Base-by-base conservation (phyloP, 2,329 filamentous ascomycete genomes). In the Colletotrichum phormii region DNA sequence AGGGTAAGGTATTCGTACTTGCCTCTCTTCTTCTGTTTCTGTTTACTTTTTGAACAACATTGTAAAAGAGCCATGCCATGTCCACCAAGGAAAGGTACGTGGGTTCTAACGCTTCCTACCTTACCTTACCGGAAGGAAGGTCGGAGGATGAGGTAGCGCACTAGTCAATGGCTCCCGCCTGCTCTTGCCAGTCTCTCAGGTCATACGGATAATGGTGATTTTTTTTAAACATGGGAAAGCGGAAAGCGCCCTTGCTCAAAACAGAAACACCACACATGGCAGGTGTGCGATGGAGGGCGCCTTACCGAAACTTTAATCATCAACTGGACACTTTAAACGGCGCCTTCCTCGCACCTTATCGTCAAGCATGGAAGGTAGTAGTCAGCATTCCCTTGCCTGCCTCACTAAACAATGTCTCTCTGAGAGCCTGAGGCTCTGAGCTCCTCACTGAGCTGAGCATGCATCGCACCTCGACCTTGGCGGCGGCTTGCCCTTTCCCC, bases 241-340 rank as follows among this genome's bases (percentile, higher is more conserved):
- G 42, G 26, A 35, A 46, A 35, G 18, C 8, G 49, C 26, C 24
- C 15, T 42, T 15, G 33, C 51, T 24, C 13, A 37, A 59, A 53
- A 67, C 22, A 49, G 64, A 71, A 35, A 31, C 42, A n/a, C 58
- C 64, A 37, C 64, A 72, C 59, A 70, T 64, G 70, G 65, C 65
- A 69, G 35, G 33, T 46, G 46, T 29, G 46, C 46, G 22, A 54
- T 60, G 66, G 33, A 51, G 60, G 59, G 13, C 60, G 59, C 60
- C n/a, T 53, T 69, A n/a, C 60, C 58, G 53, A 72, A 72, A 68
- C 64, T 66, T 61, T 72, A 72, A 59, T 12, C 42, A 35, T 37
- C 22, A 26, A 46, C 22, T n/a, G 8, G 26, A 49, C 49, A 24
- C 54, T 37, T 46, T 26, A 18, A 15, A 33, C 13, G 7, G 26